Evolutionary conservation across 352 stramenopile species (phyloP), one percentile per base, ranked within the genome.

Genomic region (Globisporangium recalcitrans): DNA sequence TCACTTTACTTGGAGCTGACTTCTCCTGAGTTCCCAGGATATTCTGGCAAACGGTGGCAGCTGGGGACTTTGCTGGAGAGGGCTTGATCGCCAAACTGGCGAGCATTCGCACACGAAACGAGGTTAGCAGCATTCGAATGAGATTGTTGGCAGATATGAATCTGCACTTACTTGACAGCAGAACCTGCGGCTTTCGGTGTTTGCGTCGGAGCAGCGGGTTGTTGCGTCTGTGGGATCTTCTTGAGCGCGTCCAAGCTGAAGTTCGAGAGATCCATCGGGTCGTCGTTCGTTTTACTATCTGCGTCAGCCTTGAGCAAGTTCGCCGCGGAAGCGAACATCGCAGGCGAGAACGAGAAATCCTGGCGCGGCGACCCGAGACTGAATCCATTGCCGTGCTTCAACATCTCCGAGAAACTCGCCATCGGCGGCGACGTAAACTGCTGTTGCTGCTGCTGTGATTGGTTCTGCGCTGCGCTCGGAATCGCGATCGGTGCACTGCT

Each of bases 391-490:
- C 65, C 69, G 42, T 77, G 62, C 52, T 75, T 73, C 31, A 86
- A 58, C 68, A 77, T 72, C 24, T 81, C 77, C 6, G 70, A 75
- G 48, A 85, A 74, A 52, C 68, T 80, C 11, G 77, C 61, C 34
- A 82, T 52, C n/a, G 68, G 70, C 31, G 77, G 71, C 6, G 74
- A 83, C 26, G 67, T 72, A 27, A 76, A 68, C 44, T 80, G 62
- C 38, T 72, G 52, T 24, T 60, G 47, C 11, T 68, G 68, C 36
- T 64, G 54, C 19, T 60, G 54, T 29, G 67, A 61, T 21, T 42
- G 48, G 3, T 68, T 54, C 24, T 63, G 29, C 32, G 27, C 34
- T 49, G 52, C 40, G 61, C 60, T 54, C 21, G 53, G 53, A 14
- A 59, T 59, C 22, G 53, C 34, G 24, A 59, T 59, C n/a, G 53